These are phyloP conservation scores for Jamesozyma rosinii DNA, from an alignment of 805 yeast genomes.

Conservation along the genomic window DNA sequence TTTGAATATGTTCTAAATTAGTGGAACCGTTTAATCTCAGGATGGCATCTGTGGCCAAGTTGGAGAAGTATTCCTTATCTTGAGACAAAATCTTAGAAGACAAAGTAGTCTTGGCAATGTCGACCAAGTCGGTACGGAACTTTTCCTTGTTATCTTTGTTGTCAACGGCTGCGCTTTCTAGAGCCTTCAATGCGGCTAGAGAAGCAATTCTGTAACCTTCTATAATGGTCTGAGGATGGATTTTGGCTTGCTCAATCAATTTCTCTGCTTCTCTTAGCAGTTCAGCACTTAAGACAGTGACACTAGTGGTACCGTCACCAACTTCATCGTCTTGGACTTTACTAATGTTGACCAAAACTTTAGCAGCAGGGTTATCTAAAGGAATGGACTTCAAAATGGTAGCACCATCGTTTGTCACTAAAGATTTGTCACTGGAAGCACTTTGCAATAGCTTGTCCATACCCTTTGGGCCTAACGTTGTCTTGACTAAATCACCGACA, in stretches of 20 bases:
- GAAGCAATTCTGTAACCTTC: slow-evolving; percentile 91
- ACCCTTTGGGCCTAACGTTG: slow-evolving; percentile 95
- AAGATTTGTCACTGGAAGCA: slow-evolving; percentile 64
- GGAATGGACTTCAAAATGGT: slow-evolving; percentile 91
- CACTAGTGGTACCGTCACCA: slow-evolving; percentile 98
- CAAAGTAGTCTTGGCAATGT: slow-evolving; percentile 87
- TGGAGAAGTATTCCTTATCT: slow-evolving; percentile 82
- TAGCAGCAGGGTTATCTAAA: slow-evolving; percentile 94
- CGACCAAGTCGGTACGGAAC: slow-evolving; percentile 68
- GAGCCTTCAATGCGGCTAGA: slow-evolving; percentile 72
- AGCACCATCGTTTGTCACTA: slow-evolving; percentile 97
- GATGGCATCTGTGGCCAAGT: slow-evolving; percentile 89
- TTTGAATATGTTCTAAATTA: slow-evolving; percentile 83
- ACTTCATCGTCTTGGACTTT: slow-evolving; percentile 97
- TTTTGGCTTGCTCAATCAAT: slow-evolving; percentile 72
- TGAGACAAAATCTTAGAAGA: slow-evolving; percentile 92
- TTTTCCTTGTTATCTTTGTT: slow-evolving; percentile 46
- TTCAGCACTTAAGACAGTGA: slow-evolving; percentile 85
- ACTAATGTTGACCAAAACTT: slow-evolving; percentile 86
- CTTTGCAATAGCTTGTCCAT: slow-evolving; percentile 93
- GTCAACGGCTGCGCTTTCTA: slow-evolving; percentile 69
- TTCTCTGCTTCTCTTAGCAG: slow-evolving; percentile 89
- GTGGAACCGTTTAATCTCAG: slow-evolving; percentile 79
- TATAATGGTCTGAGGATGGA: slow-evolving; percentile 95
- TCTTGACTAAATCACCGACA: slow-evolving; percentile 92